Evolutionary conservation across 768 basidiomycete species (phyloP).

Genomic region (Tricholoma sp.): DNA sequence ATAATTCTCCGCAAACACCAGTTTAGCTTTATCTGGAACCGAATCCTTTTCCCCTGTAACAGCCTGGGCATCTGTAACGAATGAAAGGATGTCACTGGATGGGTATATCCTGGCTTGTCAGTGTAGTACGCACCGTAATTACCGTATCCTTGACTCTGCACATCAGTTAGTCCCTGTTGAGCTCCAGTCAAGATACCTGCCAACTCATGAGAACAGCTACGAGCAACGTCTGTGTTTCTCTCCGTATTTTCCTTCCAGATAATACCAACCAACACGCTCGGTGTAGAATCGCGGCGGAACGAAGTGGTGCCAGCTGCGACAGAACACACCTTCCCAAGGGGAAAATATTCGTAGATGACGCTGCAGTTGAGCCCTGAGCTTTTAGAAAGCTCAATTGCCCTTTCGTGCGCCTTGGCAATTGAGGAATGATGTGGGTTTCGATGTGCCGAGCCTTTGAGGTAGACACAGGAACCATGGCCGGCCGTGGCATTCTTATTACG

Average conservation of each 20-base stretch:
- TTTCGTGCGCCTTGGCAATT: conserved; percentile 21
- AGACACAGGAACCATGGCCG: conserved; percentile 32
- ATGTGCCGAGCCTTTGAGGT: conserved; percentile 38
- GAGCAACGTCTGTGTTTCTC: too few relatives aligned
- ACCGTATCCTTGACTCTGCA: too few relatives aligned
- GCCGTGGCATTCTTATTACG: too few relatives aligned
- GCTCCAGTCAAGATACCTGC: too few relatives aligned
- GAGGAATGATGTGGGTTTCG: conserved; percentile 12
- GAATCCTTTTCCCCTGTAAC: too few relatives aligned
- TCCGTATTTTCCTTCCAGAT: too few relatives aligned
- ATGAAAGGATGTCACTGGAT: background rate
- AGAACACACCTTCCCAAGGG: conserved; percentile 31
- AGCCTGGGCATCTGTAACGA: background rate
- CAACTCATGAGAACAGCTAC: too few relatives aligned
- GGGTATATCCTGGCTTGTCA: too few relatives aligned
- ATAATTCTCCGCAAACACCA: conserved; percentile 32
- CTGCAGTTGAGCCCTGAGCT: conserved; percentile 23
- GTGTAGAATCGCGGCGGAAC: conserved; percentile 31
- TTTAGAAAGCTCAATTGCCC: conserved; percentile 2
- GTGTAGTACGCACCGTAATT: too few relatives aligned
- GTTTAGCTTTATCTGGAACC: conserved; percentile 16
- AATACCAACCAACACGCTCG: background rate
- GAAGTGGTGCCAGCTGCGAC: conserved; percentile 30
- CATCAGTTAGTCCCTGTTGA: too few relatives aligned
- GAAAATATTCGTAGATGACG: conserved; percentile 45